A percentile compares a stretch with the other conserved stretches of the same genome.
Evolutionary conservation across 805 yeast genomes (phyloP).

Genomic region (Kluyveromyces starmeri): DNA sequence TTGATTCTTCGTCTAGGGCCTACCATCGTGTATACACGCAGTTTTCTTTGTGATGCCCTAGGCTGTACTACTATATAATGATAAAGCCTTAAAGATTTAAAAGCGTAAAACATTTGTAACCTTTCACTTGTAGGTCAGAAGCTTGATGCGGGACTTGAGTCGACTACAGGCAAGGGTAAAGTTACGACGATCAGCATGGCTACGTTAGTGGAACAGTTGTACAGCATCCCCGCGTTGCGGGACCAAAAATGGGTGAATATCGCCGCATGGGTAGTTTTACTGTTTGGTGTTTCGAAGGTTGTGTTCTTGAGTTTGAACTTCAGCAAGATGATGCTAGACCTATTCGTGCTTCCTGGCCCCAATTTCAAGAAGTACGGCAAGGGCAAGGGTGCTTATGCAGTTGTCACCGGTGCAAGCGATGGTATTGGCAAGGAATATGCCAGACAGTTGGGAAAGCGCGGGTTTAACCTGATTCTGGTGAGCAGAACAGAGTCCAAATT

Average conservation of each 20-base stretch:
- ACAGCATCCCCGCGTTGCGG: conserved; percentile 7
- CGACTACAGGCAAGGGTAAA: too few species aligned
- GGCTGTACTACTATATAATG: too few species aligned
- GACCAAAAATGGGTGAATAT: conserved; percentile 18
- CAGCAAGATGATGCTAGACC: conserved; percentile 46
- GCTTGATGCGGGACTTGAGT: too few species aligned
- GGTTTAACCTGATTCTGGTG: conserved; percentile 74
- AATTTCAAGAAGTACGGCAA: conserved; percentile 68
- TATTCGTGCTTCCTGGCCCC: conserved; percentile 54
- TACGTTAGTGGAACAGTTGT: conserved; percentile 18
- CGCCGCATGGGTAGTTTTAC: conserved; percentile 35
- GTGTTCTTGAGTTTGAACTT: conserved; percentile 43
- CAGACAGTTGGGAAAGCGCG: conserved; percentile 71
- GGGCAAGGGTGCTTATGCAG: conserved; percentile 70
- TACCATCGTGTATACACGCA: too few species aligned
- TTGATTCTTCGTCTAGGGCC: too few species aligned
- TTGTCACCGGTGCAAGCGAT: conserved; percentile 94
- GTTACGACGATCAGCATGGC: conserved; percentile 5
- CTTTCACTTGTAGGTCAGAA: too few species aligned
- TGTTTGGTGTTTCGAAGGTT: conserved; percentile 56
- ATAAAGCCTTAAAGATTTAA: too few species aligned
- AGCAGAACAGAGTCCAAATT: conserved; percentile 80
- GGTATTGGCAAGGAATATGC: conserved; percentile 95
- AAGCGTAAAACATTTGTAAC: too few species aligned
- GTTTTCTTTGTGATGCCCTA: too few species aligned